Conservation (phyloP, 1,139 yeast species). For the Arxiozyma heterogenica region DNA sequence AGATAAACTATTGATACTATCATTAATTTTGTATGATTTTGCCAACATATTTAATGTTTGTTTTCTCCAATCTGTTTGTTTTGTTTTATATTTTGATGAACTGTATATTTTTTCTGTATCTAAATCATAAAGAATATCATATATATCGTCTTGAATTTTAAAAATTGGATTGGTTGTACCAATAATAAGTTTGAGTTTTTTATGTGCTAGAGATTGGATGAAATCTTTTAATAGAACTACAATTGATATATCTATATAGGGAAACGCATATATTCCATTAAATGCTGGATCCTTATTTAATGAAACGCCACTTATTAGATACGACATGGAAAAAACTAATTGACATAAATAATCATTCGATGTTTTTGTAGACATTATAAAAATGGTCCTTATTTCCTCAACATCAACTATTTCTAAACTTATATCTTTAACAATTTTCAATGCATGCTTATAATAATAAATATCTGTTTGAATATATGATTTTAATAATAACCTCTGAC, state of each 20-base stretch:
- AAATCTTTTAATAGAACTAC: slow-evolving; percentile 15
- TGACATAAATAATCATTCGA: slow-evolving; percentile 23
- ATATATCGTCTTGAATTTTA: slow-evolving; percentile 20
- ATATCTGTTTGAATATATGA: slow-evolving; percentile 7
- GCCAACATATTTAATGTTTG: slow-evolving; percentile 10
- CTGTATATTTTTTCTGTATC: slow-evolving; percentile 15
- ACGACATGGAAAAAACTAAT: slow-evolving; percentile 20
- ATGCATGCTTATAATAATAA: slow-evolving; percentile 13
- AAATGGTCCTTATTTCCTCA: slow-evolving; percentile 8
- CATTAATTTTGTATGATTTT: slow-evolving; percentile 2
- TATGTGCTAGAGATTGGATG: slow-evolving; percentile 1
- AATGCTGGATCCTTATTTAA: slow-evolving; percentile 9
- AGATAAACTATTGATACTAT: slow-evolving; percentile 1
- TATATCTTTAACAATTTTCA: slow-evolving; percentile 17
- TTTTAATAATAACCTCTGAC: background rate
- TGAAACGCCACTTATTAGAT: slow-evolving; percentile 14
- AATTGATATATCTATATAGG: slow-evolving; percentile 27
- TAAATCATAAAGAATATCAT: slow-evolving; percentile 27
- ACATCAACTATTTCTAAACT: slow-evolving; percentile 11
- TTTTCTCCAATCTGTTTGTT: slow-evolving; percentile 5
- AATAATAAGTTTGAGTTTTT: slow-evolving; percentile 11
- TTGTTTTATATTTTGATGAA: background rate
- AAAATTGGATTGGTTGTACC: slow-evolving; percentile 29
- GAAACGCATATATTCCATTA: slow-evolving; percentile 17
- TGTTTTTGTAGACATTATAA: slow-evolving; percentile 17